Evolutionary conservation across 495 filamentous ascomycete species (phyloP).

Genomic region (Daldinia childiae): DNA sequence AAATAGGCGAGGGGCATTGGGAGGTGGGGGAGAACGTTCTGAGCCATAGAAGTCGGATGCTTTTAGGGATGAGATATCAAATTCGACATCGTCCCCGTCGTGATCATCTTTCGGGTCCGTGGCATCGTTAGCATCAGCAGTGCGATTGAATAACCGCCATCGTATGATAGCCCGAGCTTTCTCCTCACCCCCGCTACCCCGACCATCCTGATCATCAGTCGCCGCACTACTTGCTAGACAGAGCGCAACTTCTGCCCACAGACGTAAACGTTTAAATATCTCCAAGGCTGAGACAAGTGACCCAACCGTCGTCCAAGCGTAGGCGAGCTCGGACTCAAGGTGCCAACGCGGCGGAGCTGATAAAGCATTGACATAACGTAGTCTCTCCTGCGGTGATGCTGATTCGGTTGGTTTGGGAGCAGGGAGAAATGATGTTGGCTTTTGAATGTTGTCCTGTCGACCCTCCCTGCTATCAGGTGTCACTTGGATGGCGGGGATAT

Average conservation of each 20-base stretch:
- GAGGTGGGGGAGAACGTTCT: conserved; percentile 73
- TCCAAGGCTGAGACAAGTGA: conserved; percentile 90
- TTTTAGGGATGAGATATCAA: conserved; percentile 60
- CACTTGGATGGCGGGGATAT: conserved; percentile 55
- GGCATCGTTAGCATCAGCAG: conserved; percentile 35
- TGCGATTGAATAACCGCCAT: conserved; percentile 75
- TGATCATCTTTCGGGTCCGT: conserved; percentile 31
- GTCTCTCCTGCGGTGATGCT: conserved; percentile 76
- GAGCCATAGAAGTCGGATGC: conserved; percentile 64
- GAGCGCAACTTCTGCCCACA: conserved; percentile 95
- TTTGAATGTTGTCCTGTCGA: conserved; percentile 31
- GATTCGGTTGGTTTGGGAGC: conserved; percentile 77
- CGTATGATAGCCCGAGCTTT: conserved; percentile 80
- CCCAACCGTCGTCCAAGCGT: conserved; percentile 87
- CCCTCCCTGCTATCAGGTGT: conserved; percentile 36
- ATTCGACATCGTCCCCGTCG: conserved; percentile 60
- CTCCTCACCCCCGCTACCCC: conserved; percentile 68
- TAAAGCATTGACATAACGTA: conserved; percentile 84
- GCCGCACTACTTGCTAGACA: conserved; percentile 73
- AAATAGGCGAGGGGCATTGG: conserved; percentile 86
- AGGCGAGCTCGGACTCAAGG: conserved; percentile 90
- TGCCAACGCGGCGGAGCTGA: conserved; percentile 89
- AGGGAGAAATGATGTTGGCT: conserved; percentile 82
- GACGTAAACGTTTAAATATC: conserved; percentile 92
- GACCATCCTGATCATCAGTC: conserved; percentile 69